A percentile compares a stretch with the other conserved stretches of the same genome.
Conservation (phyloP, 2,329 filamentous ascomycete genomes). For the Didymella pinodella region DNA sequence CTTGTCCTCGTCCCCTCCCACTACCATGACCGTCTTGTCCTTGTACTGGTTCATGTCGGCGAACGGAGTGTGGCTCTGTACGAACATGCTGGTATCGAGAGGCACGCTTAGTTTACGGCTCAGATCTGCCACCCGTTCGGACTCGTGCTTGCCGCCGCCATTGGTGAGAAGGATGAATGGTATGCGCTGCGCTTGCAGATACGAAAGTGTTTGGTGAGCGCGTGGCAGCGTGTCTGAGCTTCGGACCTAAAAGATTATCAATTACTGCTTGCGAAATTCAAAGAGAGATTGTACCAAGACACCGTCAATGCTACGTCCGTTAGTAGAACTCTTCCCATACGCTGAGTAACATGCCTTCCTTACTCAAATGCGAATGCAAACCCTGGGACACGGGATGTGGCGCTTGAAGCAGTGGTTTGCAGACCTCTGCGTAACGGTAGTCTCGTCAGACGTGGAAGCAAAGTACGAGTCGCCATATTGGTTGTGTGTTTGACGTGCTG, state of each 20-base stretch:
- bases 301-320: slow-evolving; percentile 76
- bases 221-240: slow-evolving; percentile 80
- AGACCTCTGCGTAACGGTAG: slow-evolving; percentile 32
- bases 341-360: slow-evolving; percentile 35
- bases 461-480: slow-evolving; percentile 10
- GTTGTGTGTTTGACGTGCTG: neutral
- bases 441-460: slow-evolving; percentile 1
- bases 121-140: slow-evolving; percentile 74
- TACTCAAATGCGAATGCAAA: slow-evolving; percentile 68
- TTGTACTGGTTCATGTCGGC: slow-evolving; percentile 68
- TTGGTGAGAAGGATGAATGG: slow-evolving; percentile 97
- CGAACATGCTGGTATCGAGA: slow-evolving; percentile 73
- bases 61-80: slow-evolving; percentile 93
- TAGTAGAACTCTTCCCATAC: slow-evolving; percentile 27
- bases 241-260: slow-evolving; percentile 54
- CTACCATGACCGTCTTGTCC: slow-evolving; percentile 60
- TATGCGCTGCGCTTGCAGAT: slow-evolving; percentile 76
- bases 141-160: slow-evolving; percentile 86
- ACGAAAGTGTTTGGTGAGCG: slow-evolving; percentile 75
- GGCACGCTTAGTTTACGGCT: slow-evolving; percentile 69
- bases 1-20: slow-evolving; percentile 59
- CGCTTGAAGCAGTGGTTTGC: slow-evolving; percentile 35
- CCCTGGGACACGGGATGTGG: slow-evolving; percentile 44
- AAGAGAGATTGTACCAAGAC: slow-evolving; percentile 73
- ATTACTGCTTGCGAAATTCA: neutral